phyloP scores from a whole-genome alignment of 2,329 filamentous ascomycete genomes.

The Fusarium denticulatum region DNA sequence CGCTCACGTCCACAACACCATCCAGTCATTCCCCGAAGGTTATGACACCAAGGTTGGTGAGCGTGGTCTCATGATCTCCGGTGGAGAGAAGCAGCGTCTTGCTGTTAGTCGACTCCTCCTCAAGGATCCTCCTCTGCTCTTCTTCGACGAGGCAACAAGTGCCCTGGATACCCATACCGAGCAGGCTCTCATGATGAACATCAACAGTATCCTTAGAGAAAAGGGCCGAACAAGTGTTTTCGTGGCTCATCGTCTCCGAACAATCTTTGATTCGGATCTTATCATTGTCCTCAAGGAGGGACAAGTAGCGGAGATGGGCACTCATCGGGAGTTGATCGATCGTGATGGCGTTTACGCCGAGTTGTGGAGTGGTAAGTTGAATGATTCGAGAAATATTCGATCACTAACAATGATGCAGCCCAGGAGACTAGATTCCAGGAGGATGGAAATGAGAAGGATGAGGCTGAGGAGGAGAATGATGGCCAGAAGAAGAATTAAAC shows the following conservation, averaged over 20 bases:
- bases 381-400: background rate
- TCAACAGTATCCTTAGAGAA: slow-evolving; percentile 90
- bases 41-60: slow-evolving; percentile 94
- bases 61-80: slow-evolving; percentile 95
- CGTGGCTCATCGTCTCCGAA: slow-evolving; percentile 89
- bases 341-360: slow-evolving; percentile 83
- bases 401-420: slow-evolving; percentile 51
- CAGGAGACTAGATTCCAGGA: slow-evolving; percentile 69
- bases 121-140: slow-evolving; percentile 88
- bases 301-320: slow-evolving; percentile 86
- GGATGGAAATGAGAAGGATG: slow-evolving; percentile 55
- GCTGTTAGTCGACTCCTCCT: slow-evolving; percentile 85
- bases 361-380: slow-evolving; percentile 82
- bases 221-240: slow-evolving; percentile 93
- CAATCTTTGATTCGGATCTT: slow-evolving; percentile 91
- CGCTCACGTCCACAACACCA: slow-evolving; percentile 86
- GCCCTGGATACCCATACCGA: slow-evolving; percentile 94
- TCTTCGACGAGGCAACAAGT: slow-evolving; percentile 95
- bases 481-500: slow-evolving; percentile 17
- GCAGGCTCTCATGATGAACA: slow-evolving; percentile 88
- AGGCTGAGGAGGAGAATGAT: slow-evolving; percentile 42
- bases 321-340: slow-evolving; percentile 85
- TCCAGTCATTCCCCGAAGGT: slow-evolving; percentile 82
- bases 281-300: slow-evolving; percentile 92
- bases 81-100: slow-evolving; percentile 91